These are phyloP conservation scores for Lactarius pseudohatsudake DNA, from an alignment of 768 basidiomycete species.

Conservation along the genomic window DNA sequence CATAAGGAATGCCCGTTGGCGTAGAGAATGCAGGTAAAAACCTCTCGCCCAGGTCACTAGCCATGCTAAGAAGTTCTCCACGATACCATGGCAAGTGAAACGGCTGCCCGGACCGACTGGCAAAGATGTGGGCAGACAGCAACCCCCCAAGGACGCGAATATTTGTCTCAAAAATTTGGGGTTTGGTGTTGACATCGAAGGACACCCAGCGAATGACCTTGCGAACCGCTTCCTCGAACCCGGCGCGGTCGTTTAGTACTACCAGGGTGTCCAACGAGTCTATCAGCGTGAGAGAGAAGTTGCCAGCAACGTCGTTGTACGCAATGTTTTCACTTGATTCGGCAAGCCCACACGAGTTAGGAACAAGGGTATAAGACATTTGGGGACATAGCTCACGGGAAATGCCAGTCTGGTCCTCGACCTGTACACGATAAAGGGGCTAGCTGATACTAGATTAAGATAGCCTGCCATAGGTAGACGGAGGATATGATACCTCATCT, in stretches of 20 bases:
- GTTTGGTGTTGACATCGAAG: conserved; percentile 91
- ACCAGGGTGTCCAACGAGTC: conserved; percentile 87
- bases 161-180: conserved; percentile 98
- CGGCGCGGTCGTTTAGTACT: conserved; percentile 74
- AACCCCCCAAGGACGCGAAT: conserved; percentile 93
- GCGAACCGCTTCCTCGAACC: conserved; percentile 83
- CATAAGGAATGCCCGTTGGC: conserved; percentile 88
- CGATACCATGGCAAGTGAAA: conserved; percentile 85
- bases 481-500: conserved; percentile 60
- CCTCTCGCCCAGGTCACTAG: conserved; percentile 82
- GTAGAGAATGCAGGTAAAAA: conserved; percentile 90
- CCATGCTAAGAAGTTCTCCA: conserved; percentile 75
- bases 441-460: conserved; percentile 48
- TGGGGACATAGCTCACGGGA: conserved; percentile 55
- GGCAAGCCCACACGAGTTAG: conserved; percentile 31
- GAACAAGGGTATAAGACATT: not conserved
- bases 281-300: conserved; percentile 82
- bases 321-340: conserved; percentile 65
- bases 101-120: conserved; percentile 60
- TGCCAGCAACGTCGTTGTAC: conserved; percentile 91
- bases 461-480: conserved; percentile 18
- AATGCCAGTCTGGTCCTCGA: conserved; percentile 82
- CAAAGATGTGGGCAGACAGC: conserved; percentile 80
- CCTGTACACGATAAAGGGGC: conserved; percentile 85
- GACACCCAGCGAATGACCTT: conserved; percentile 80